Evolutionary conservation across 1,284 basidiomycete species (phyloP).

Genomic region (Cryptococcus neoformans): DNA sequence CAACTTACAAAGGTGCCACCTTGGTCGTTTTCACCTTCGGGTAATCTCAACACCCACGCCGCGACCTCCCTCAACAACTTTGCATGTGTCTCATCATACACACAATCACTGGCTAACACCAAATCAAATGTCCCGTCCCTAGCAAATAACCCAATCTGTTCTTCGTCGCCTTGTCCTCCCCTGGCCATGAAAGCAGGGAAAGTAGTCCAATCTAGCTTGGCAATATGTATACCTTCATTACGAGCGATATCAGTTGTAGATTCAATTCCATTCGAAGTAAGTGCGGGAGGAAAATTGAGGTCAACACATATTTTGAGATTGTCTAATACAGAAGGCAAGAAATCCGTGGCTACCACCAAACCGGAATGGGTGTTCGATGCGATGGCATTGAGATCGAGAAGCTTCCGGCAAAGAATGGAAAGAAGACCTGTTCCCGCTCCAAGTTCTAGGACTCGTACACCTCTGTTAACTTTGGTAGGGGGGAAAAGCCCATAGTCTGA

Average conservation of each 20-base stretch:
- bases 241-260: constrained; percentile 6
- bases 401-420: constrained; percentile 60
- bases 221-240: constrained; percentile 49
- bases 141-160: constrained; percentile 8
- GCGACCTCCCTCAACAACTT: constrained; percentile 42
- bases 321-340: constrained; percentile 66
- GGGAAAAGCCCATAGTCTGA: constrained; percentile 35
- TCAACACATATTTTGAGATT: constrained; percentile 69
- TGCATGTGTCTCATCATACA: constrained; percentile 49
- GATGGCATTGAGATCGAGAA: constrained; percentile 51
- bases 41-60: constrained; percentile 38
- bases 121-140: constrained; percentile 38
- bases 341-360: constrained; percentile 70
- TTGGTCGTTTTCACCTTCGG: constrained; percentile 23
- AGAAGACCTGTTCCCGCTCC: constrained; percentile 86
- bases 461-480: constrained; percentile 33
- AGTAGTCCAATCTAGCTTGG: constrained; percentile 66
- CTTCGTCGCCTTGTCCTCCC: constrained; percentile 1
- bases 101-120: constrained; percentile 47
- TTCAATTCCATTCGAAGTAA: background rate
- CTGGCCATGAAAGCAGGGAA: constrained; percentile 47
- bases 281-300: constrained; percentile 55
- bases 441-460: constrained; percentile 66
- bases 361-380: constrained; percentile 24
- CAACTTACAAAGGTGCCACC: constrained; percentile 46